Evolutionary conservation across 2,329 filamentous ascomycete species (phyloP), one percentile per base, ranked within the genome.

Genomic region (Alternaria incomplexa): DNA sequence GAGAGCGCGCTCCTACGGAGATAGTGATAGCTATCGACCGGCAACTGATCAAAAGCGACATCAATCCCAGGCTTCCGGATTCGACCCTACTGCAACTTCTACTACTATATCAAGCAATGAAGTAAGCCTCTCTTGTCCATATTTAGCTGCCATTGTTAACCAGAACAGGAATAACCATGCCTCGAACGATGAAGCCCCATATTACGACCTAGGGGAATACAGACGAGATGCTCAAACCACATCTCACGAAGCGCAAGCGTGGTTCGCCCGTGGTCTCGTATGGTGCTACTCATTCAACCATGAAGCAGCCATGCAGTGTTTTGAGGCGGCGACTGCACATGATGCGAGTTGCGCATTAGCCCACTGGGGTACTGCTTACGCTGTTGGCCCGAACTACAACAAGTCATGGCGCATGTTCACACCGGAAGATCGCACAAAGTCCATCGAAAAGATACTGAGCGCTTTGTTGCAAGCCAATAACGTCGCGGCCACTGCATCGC

Each of bases 231-330:
- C 23, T 6, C 15, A 20, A 2, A 56, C 56, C 6, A 30, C 25
- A 25, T 58, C 46, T 9, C 28, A 36, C 13, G 55, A 40, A 26
- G 55, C 55, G 30, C 86, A 89, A 70, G 79, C 68, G 3, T 92
- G 90, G 90, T 91, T 91, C 73, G 83, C 89, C 72, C 87, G 89
- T 2, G 90, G 89, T 3, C 81, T 93, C 12, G 82, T 88, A 28
- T 93, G 90, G 90, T 84, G 83, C 25, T 92, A 90, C 74, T 88
- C 82, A 30, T 93, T 93, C 82, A 92, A 92, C 73, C 90, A 92
- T 71, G 88, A 89, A 65, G 90, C 92, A 74, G 85, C 89, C 0
- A 83, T 83, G 4, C 78, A 77, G 26, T 91, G 89, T 78, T 91
- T 91, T 70, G 79, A 87, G 68, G 79, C 81, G 7, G 88, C 87